phyloP scores from a whole-genome alignment of 164 flowering plant genomes.

The Echeveria elegans region DNA sequence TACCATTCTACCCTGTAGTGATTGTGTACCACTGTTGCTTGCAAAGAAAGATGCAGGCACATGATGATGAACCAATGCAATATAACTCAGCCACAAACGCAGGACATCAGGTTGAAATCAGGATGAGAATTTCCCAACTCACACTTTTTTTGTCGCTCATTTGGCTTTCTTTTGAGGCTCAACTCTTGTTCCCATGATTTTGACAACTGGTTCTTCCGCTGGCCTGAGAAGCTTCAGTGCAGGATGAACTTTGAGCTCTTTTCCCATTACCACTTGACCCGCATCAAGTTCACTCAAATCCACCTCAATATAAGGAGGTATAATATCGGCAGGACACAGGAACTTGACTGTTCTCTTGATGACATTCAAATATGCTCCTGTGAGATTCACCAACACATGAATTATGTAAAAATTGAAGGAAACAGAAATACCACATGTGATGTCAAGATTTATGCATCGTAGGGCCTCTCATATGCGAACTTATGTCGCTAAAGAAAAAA shows the following conservation, averaged over 20 bases:
- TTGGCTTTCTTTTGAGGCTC: conserved; percentile 55
- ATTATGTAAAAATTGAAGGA: not conserved
- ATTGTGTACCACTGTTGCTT: not conserved
- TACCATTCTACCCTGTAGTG: not conserved
- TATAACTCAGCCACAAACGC: not conserved
- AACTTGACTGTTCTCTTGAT: conserved; percentile 70
- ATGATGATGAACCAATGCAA: not conserved
- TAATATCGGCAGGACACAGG: conserved; percentile 85
- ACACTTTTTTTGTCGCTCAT: conserved; percentile 12
- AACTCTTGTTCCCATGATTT: conserved; percentile 60
- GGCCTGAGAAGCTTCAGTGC: conserved; percentile 51
- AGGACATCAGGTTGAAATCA: not conserved
- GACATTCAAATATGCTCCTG: conserved; percentile 77
- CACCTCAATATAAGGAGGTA: conserved; percentile 94
- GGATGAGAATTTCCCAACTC: not conserved
- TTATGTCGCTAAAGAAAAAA: too few species aligned
- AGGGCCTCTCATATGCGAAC: too few species aligned
- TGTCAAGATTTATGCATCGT: not conserved
- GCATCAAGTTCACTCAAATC: conserved; percentile 92
- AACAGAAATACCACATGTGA: not conserved
- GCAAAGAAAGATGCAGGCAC: not conserved
- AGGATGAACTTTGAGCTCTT: conserved; percentile 90
- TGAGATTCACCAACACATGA: not conserved
- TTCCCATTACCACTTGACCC: conserved; percentile 61
- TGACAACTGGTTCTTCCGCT: conserved; percentile 57